Conservation (phyloP, 306 rosid genomes). For the Coriaria nepalensis region DNA sequence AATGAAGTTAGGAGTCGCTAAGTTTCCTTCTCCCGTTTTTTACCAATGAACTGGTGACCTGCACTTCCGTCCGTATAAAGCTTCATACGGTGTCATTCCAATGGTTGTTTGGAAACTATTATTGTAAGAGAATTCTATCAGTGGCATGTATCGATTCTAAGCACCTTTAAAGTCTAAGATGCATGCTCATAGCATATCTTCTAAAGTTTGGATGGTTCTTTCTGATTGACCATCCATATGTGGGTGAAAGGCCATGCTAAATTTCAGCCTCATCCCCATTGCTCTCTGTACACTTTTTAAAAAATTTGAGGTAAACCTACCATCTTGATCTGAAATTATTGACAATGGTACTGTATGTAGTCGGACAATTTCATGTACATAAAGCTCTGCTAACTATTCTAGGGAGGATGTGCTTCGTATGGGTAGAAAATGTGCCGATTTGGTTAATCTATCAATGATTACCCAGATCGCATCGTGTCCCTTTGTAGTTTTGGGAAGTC, state of each 20-base stretch:
- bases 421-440: background rate
- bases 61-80: no score
- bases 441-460: background rate
- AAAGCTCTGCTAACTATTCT: background rate
- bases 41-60: no score
- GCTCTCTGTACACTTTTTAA: background rate
- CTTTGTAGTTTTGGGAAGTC: background rate
- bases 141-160: no score
- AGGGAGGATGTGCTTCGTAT: background rate
- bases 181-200: background rate
- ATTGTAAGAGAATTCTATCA: no score
- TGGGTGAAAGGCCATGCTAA: background rate
- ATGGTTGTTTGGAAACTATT: no score
- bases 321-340: background rate
- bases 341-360: background rate
- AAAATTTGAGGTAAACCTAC: background rate
- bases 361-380: background rate
- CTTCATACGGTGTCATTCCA: no score
- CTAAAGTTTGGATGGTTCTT: background rate
- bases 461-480: background rate
- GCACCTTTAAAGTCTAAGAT: no score
- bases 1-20: no score
- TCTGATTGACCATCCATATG: background rate
- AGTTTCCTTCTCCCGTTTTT: no score
- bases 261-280: background rate